Evolutionary conservation across 163 green algal species (phyloP).

Genomic region (Scenedesmus sp.): DNA sequence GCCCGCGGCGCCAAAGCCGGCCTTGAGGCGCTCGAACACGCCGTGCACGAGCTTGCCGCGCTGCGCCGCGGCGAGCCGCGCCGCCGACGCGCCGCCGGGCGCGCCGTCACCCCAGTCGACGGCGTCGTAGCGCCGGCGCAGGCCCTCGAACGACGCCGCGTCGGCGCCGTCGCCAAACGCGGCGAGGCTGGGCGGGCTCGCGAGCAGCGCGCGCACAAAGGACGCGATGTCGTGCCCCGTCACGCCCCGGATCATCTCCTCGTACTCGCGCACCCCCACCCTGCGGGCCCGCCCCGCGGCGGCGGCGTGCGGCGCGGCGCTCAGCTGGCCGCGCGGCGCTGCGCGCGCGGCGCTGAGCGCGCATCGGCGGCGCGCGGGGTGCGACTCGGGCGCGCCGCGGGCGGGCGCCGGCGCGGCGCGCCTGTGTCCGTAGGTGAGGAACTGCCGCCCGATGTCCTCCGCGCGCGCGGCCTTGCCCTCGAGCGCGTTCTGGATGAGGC

Average conservation of each 20-base stretch:
- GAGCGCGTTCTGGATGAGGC: slow-evolving; percentile 93
- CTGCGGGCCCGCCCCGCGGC: too few species aligned
- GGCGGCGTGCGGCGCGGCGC: background rate
- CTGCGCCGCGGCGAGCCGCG: background rate
- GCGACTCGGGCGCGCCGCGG: too few species aligned
- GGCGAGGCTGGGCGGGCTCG: slow-evolving; percentile 50
- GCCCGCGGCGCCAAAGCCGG: background rate
- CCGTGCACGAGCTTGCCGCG: slow-evolving; percentile 11
- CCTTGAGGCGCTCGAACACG: slow-evolving; percentile 24
- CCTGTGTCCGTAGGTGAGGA: slow-evolving; percentile 97
- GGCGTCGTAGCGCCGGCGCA: slow-evolving; percentile 38
- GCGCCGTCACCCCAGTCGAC: background rate
- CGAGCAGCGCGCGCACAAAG: slow-evolving; percentile 56
- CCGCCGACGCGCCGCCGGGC: background rate
- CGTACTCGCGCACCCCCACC: slow-evolving; percentile 70
- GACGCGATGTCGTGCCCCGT: slow-evolving; percentile 60
- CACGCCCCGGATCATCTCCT: slow-evolving; percentile 71
- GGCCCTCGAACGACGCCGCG: slow-evolving; percentile 33
- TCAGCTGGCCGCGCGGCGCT: too few species aligned
- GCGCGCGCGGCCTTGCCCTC: slow-evolving; percentile 88
- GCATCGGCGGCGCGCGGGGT: too few species aligned
- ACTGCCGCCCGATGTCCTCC: slow-evolving; percentile 98
- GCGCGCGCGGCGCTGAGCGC: too few species aligned
- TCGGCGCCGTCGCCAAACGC: slow-evolving; percentile 53
- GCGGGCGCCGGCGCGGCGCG: background rate